phyloP scores from a whole-genome alignment of 768 basidiomycete species.

The Ramaria rubella region DNA sequence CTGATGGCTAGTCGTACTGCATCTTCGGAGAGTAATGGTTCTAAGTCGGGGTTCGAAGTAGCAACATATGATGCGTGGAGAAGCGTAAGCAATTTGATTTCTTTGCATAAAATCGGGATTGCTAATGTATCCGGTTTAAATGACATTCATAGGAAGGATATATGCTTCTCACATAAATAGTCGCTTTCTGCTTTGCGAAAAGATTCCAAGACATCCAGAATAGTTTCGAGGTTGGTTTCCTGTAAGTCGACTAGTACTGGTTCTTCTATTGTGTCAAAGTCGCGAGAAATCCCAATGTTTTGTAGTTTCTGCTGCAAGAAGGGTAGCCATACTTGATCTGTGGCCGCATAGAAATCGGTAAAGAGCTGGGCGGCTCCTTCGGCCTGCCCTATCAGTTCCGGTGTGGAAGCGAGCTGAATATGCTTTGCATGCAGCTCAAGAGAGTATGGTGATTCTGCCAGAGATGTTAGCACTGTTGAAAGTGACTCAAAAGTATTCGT shows the following conservation, averaged over 20 bases:
- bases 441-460: slow-evolving; percentile 56
- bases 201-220: slow-evolving; percentile 50
- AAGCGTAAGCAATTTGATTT: slow-evolving; percentile 52
- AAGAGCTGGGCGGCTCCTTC: slow-evolving; percentile 61
- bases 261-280: not conserved
- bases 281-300: slow-evolving; percentile 14
- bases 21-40: slow-evolving; percentile 48
- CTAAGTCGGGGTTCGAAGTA: slow-evolving; percentile 23
- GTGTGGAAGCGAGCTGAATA: slow-evolving; percentile 51
- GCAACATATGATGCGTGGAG: slow-evolving; percentile 27
- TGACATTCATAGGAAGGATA: slow-evolving; percentile 11
- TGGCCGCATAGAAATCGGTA: slow-evolving; percentile 52
- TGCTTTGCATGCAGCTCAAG: slow-evolving; percentile 61
- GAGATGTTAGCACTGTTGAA: slow-evolving; percentile 47
- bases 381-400: slow-evolving; percentile 54
- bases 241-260: slow-evolving; percentile 37
- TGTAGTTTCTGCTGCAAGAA: slow-evolving; percentile 49
- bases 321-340: slow-evolving; percentile 70
- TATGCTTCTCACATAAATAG: slow-evolving; percentile 62
- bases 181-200: slow-evolving; percentile 66
- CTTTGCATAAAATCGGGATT: slow-evolving; percentile 64
- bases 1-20: slow-evolving; percentile 49
- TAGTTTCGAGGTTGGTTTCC: slow-evolving; percentile 35
- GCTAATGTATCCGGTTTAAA: slow-evolving; percentile 37
- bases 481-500: slow-evolving; percentile 57